Conservation (phyloP, 768 basidiomycete species). For the Russula sp. region DNA sequence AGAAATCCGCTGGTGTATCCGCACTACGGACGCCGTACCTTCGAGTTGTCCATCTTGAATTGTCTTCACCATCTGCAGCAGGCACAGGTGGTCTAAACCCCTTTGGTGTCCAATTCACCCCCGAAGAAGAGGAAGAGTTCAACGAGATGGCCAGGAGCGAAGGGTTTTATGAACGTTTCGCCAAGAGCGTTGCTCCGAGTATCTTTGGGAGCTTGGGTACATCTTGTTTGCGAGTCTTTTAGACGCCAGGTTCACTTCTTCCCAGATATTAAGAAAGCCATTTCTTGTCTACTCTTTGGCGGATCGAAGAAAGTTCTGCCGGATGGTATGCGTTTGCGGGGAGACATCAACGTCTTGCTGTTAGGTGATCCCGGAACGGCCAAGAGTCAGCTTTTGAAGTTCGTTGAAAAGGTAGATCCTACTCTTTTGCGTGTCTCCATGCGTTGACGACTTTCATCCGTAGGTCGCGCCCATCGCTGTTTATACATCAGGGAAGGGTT, state of each 20-base stretch:
- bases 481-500: conserved; percentile 97
- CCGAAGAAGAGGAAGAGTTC: conserved; percentile 97
- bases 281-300: conserved; percentile 92
- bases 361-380: conserved; percentile 98
- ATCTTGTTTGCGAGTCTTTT: background rate
- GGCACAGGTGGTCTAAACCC: conserved; percentile 71
- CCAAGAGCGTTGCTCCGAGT: conserved; percentile 92
- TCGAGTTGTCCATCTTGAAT: conserved; percentile 85
- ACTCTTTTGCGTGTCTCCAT: background rate
- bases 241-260: background rate
- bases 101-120: conserved; percentile 82
- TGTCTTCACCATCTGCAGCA: conserved; percentile 71
- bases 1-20: conserved; percentile 80
- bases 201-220: conserved; percentile 92
- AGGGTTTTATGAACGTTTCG: conserved; percentile 88
- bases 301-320: conserved; percentile 96
- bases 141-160: conserved; percentile 84
- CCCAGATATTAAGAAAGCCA: conserved; percentile 95
- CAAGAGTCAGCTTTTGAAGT: conserved; percentile 95
- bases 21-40: conserved; percentile 94
- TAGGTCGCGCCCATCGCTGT: conserved; percentile 97
- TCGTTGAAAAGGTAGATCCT: conserved; percentile 80
- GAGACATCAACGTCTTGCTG: conserved; percentile 95
- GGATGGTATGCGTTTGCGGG: conserved; percentile 93
- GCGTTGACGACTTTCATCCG: background rate